These are phyloP conservation scores for Fusarium virguliforme DNA, from an alignment of 2,329 filamentous ascomycete genomes.

Conservation along the genomic window DNA sequence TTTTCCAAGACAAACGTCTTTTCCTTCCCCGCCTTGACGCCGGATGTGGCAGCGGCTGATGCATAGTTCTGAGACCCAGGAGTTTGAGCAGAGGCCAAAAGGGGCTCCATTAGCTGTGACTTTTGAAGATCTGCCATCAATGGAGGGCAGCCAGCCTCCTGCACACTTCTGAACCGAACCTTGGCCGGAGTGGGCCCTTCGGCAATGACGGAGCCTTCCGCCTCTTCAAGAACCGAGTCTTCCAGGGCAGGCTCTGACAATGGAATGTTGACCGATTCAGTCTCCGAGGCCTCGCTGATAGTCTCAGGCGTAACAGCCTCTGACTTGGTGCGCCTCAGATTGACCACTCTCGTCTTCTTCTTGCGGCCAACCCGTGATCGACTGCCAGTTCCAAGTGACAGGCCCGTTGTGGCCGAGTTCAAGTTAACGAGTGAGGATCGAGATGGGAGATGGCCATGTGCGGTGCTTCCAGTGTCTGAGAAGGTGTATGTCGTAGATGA, in stretches of 20 bases:
- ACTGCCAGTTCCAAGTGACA: constrained; percentile 75
- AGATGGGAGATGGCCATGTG: constrained; percentile 75
- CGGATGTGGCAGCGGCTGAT: constrained; percentile 38
- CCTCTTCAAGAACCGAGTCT: constrained; percentile 72
- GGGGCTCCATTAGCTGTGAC: constrained; percentile 47
- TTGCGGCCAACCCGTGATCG: constrained; percentile 78
- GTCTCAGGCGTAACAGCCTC: constrained; percentile 69
- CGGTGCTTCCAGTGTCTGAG: constrained; percentile 77
- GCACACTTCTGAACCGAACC: constrained; percentile 59
- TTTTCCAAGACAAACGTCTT: constrained; percentile 53
- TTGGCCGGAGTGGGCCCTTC: constrained; percentile 55
- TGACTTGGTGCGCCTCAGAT: constrained; percentile 77
- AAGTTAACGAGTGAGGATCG: constrained; percentile 77
- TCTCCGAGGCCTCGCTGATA: constrained; percentile 66
- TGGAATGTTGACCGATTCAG: constrained; percentile 70
- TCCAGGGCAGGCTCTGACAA: constrained; percentile 74
- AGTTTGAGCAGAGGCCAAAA: constrained; percentile 40
- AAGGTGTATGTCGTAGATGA: constrained; percentile 79
- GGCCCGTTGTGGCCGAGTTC: constrained; percentile 72
- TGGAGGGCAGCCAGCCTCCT: constrained; percentile 44
- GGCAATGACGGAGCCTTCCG: constrained; percentile 61
- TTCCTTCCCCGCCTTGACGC: constrained; percentile 51
- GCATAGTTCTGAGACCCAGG: constrained; percentile 36
- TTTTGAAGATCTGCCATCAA: constrained; percentile 49
- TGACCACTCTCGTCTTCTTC: constrained; percentile 88